These are phyloP conservation scores for Magnolia sinica DNA, from an alignment of 164 flowering plant genomes.

Conservation along the genomic window DNA sequence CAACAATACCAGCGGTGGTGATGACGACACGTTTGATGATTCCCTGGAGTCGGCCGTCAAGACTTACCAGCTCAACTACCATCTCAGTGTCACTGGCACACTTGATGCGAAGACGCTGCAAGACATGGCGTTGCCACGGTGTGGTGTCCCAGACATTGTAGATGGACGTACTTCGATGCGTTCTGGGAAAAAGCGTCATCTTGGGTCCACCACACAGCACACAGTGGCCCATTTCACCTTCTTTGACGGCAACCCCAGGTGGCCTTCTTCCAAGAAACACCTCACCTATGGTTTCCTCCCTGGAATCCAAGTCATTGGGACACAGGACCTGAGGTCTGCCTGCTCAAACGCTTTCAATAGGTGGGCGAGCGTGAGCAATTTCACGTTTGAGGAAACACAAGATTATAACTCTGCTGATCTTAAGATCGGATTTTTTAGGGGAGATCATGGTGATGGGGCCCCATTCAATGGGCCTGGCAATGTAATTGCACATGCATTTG, in stretches of 20 bases:
- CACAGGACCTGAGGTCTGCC: slow-evolving; percentile 29
- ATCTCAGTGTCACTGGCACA: slow-evolving; percentile 43
- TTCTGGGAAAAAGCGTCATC: slow-evolving; percentile 4
- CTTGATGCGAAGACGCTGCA: slow-evolving; percentile 40
- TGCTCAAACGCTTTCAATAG: slow-evolving; percentile 47
- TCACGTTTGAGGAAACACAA: slow-evolving; percentile 42
- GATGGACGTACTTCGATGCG: slow-evolving; percentile 20
- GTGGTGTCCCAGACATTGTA: slow-evolving; percentile 56
- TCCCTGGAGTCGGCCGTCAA: slow-evolving; percentile 48
- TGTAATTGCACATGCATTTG: slow-evolving; percentile 77
- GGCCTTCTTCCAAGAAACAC: slow-evolving; percentile 35
- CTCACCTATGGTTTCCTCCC: slow-evolving; percentile 61
- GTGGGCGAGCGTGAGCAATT: slow-evolving; percentile 54
- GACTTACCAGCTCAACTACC: slow-evolving; percentile 48
- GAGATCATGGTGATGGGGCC: slow-evolving; percentile 78
- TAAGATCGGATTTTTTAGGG: slow-evolving; percentile 50
- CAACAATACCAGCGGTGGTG: slow-evolving; percentile 38
- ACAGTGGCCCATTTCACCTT: slow-evolving; percentile 57
- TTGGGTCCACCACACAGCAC: slow-evolving; percentile 20
- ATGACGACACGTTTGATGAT: slow-evolving; percentile 33
- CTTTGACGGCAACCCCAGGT: slow-evolving; percentile 51
- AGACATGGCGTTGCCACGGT: slow-evolving; percentile 49
- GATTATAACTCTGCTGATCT: slow-evolving; percentile 41
- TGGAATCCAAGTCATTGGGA: slow-evolving; percentile 22
- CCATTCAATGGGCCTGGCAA: slow-evolving; percentile 74